Percentiles rank a stretch among this genome's conserved stretches.
Evolutionary conservation across 129 eudicot genomes (phyloP).

Genomic region (Centrapalus pauciflorus): DNA sequence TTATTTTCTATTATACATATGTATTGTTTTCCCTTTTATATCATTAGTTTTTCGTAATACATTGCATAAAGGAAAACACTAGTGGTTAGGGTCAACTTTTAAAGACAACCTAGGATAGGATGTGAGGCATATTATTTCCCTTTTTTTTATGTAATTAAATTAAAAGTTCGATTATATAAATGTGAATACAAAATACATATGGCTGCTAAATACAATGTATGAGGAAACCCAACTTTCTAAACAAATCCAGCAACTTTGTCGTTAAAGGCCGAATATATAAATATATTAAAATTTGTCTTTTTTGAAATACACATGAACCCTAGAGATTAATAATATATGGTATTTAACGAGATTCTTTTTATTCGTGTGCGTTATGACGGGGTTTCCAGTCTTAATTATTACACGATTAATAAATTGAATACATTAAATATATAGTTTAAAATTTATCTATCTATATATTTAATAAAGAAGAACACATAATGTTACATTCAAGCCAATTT

Average conservation of each 20-base stretch:
- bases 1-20: too few species aligned
- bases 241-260: conserved; percentile 27
- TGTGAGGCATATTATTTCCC: conserved; percentile 11
- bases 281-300: conserved; percentile 8
- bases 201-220: conserved; percentile 24
- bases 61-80: neutral
- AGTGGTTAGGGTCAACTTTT: conserved; percentile 25
- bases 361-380: too few species aligned
- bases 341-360: too few species aligned
- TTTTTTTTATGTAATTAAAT: conserved; percentile 1
- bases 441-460: too few species aligned
- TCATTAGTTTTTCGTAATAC: neutral
- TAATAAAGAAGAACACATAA: too few species aligned
- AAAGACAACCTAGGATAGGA: conserved; percentile 42
- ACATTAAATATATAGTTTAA: too few species aligned
- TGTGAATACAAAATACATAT: conserved; percentile 8
- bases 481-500: too few species aligned
- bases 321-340: neutral
- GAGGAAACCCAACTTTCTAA: conserved; percentile 25
- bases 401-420: too few species aligned
- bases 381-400: too few species aligned
- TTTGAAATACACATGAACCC: conserved; percentile 15
- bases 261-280: conserved; percentile 5
- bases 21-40: too few species aligned
- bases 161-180: conserved; percentile 14